phyloP scores from a whole-genome alignment of 179 eudicot species.

The Beta macrorhiza region DNA sequence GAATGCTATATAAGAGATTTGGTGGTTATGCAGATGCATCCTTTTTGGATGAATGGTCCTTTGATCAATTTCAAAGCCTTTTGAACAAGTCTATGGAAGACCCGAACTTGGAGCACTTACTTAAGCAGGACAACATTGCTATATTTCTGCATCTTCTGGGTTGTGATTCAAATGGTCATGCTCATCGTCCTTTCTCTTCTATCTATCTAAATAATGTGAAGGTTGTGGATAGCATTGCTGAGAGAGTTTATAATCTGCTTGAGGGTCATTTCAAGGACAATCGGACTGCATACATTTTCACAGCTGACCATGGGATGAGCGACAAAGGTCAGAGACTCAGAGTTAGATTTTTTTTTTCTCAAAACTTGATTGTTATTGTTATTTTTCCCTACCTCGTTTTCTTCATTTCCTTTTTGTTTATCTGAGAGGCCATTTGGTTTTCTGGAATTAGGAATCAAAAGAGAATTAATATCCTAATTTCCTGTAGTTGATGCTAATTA shows the following conservation, averaged over 20 bases:
- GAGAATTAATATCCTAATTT: too few relatives aligned
- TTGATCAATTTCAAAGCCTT: constrained; percentile 83
- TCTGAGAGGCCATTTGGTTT: neutral
- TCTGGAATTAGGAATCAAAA: too few relatives aligned
- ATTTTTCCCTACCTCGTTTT: neutral
- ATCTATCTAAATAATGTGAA: constrained; percentile 93
- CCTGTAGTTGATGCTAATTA: too few relatives aligned
- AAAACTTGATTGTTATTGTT: constrained; percentile 3
- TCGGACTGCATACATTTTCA: constrained; percentile 80
- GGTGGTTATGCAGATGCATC: constrained; percentile 82
- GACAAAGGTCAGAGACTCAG: constrained; percentile 70
- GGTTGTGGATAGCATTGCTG: constrained; percentile 86
- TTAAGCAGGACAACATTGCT: constrained; percentile 69
- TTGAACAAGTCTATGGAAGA: constrained; percentile 73
- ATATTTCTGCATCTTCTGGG: constrained; percentile 90
- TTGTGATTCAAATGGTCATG: constrained; percentile 97
- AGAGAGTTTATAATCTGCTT: constrained; percentile 73
- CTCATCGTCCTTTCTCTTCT: constrained; percentile 90
- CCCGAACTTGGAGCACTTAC: constrained; percentile 53
- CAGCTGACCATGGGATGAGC: constrained; percentile 99
- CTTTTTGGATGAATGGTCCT: constrained; percentile 97
- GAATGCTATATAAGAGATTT: constrained; percentile 28
- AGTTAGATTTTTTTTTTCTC: neutral
- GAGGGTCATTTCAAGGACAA: constrained; percentile 85
- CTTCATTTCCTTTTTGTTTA: neutral